phyloP scores from a whole-genome alignment of 768 basidiomycete species.

The Postia placenta region DNA sequence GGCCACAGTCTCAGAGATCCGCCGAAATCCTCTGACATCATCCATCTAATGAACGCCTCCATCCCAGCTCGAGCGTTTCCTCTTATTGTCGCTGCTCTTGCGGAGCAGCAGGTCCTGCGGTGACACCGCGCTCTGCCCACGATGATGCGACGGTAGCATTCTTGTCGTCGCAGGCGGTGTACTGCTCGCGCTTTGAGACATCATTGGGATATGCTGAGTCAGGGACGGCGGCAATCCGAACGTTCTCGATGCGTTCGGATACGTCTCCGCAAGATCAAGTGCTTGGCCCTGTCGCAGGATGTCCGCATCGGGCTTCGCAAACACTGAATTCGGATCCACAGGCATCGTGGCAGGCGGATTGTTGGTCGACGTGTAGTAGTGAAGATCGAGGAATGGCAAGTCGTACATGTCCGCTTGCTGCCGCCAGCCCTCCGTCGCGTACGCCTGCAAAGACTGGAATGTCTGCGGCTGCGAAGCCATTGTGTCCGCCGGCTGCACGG shows the following conservation, averaged over 20 bases:
- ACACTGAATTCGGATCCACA: slow-evolving; percentile 14
- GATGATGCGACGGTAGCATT: slow-evolving; percentile 32
- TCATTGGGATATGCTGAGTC: slow-evolving; percentile 17
- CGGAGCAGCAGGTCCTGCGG: slow-evolving; percentile 46
- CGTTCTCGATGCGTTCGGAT: slow-evolving; percentile 25
- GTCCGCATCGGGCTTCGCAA: slow-evolving; percentile 18
- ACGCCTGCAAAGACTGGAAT: slow-evolving; percentile 9
- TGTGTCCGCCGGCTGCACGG: slow-evolving; percentile 7
- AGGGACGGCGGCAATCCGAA: slow-evolving; percentile 27
- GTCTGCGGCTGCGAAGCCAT: slow-evolving; percentile 7
- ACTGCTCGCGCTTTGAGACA: slow-evolving; percentile 12
- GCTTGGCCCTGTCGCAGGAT: slow-evolving; percentile 39
- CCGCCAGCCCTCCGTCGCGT: slow-evolving; percentile 25
- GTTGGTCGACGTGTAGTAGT: slow-evolving; percentile 44
- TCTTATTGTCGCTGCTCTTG: slow-evolving; percentile 45
- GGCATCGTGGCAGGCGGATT: slow-evolving; percentile 9
- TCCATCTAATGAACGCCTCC: slow-evolving; percentile 33
- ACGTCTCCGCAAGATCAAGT: slow-evolving; percentile 38
- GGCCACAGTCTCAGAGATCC: too few species aligned
- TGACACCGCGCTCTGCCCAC: slow-evolving; percentile 47
- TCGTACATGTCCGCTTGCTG: slow-evolving; percentile 34
- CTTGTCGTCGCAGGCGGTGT: slow-evolving; percentile 6
- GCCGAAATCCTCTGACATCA: too few species aligned
- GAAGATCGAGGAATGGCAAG: slow-evolving; percentile 67
- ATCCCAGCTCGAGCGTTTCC: slow-evolving; percentile 55